Conservation (phyloP, 225 moss, liverwort and hornwort genomes). For the Bryoerythrophyllum caledonicum region DNA sequence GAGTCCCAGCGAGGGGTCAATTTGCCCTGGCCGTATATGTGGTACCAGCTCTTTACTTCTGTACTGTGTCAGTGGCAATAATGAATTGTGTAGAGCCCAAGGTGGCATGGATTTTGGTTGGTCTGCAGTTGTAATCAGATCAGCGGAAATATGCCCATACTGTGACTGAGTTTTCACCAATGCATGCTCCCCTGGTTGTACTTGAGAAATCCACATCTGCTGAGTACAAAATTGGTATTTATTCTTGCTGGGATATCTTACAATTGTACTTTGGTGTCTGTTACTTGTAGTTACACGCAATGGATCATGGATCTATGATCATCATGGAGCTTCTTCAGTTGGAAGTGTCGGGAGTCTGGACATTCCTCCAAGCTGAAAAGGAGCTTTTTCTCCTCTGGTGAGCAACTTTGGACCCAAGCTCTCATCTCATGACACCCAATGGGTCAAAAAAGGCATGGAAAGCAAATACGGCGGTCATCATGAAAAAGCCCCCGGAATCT, state of each 20-base stretch:
- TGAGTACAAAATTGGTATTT: background rate
- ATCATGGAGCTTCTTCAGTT: conserved; percentile 1
- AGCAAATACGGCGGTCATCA: background rate
- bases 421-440: background rate
- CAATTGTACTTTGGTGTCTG: background rate
- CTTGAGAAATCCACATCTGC: background rate
- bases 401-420: background rate
- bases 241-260: background rate
- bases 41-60: background rate
- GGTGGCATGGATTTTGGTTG: background rate
- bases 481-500: background rate
- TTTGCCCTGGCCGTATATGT: too few relatives aligned
- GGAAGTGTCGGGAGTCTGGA: conserved; percentile 1
- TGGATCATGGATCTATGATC: background rate
- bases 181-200: background rate
- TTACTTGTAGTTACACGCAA: background rate
- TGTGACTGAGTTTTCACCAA: background rate
- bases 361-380: background rate
- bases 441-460: conserved; percentile 2
- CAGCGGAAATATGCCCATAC: background rate
- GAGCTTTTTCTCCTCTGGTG: background rate
- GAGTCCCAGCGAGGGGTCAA: too few relatives aligned
- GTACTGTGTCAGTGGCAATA: background rate
- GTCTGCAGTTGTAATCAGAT: background rate
- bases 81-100: background rate